Evolutionary conservation across 2,329 filamentous ascomycete genomes (phyloP), one percentile per base, ranked within the genome.

Genomic region (Curvularia verruculosa): DNA sequence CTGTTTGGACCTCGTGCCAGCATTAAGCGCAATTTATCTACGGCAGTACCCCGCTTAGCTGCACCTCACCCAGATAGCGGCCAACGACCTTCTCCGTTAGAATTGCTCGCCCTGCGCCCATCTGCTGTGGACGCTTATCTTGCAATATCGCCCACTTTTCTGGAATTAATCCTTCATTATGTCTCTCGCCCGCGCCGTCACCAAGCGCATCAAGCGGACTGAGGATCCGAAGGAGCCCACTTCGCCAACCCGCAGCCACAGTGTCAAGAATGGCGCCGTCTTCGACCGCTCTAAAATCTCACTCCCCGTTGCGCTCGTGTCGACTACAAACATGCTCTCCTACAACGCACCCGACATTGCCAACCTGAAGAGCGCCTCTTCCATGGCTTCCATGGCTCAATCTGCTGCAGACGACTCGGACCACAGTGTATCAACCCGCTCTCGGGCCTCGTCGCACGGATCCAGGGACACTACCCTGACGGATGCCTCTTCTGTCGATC

Each of bases 291-390:
- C 83, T 74, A 88, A 92, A 80, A 99, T 99, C 74, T 99, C 95
- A 1, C 86, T 84, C 3, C 95, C 95, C 0, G 84, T 96, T 51
- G 88, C 92, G 77, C 84, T 99, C 61, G 82, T 97, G 47, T 96
- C 95, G 58, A 96, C 94, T 5, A 98, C 95, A 67, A 99, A 98
- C 78, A 92, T 96, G 85, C 88, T 97, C 52, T 92, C 92, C 7
- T 96, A 96, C 83, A 94, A 94, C 73, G 93, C 95, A 9, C 94
- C 94, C 49, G 90, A 97, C 73, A 87, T 97, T 60, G 80, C 81
- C 43, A 76, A 71, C 48, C 57, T 68, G 50, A 51, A 64, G 36
- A 70, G 77, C 13, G 61, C 64, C 24, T 72, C 78, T 23, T 81
- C 84, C 2, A 78, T 82, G n/a, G 85, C 84, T 81, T 81, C 71